Conservation (phyloP, 768 basidiomycete species). For the Rhodotorula kratochvilovae region DNA sequence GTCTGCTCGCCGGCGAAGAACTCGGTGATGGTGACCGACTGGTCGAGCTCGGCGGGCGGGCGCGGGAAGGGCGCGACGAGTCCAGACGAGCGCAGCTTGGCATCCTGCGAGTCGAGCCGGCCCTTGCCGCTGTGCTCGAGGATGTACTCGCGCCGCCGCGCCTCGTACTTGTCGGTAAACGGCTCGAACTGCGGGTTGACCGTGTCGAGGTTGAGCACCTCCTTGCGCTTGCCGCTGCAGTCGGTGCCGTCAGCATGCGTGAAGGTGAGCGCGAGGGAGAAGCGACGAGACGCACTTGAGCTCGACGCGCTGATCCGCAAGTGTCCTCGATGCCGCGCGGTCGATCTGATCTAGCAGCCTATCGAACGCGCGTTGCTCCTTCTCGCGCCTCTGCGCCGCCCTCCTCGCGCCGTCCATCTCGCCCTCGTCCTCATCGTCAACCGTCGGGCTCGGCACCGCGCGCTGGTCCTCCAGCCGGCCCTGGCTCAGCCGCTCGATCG, state of each 20-base stretch:
- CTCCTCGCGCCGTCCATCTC: neutral
- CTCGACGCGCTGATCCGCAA: constrained; percentile 66
- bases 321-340: constrained; percentile 63
- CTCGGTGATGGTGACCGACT: constrained; percentile 27
- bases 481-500: constrained; percentile 44
- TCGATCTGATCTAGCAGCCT: constrained; percentile 54
- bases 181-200: constrained; percentile 13
- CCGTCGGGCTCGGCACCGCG: constrained; percentile 29
- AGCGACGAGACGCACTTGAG: constrained; percentile 17
- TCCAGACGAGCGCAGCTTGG: constrained; percentile 12
- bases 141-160: constrained; percentile 36
- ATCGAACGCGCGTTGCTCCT: constrained; percentile 64
- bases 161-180: constrained; percentile 26
- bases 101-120: constrained; percentile 41
- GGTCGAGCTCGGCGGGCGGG: neutral
- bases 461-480: constrained; percentile 45
- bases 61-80: constrained; percentile 10
- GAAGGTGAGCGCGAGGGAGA: neutral
- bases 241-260: neutral
- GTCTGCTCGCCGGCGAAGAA: constrained; percentile 26
- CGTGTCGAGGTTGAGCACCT: constrained; percentile 1
- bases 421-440: neutral
- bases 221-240: constrained; percentile 25
- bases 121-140: constrained; percentile 39
- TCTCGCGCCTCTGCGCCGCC: neutral